phyloP scores from a whole-genome alignment of 176 grass and related monocot genomes.

The Hordeum marinum region DNA sequence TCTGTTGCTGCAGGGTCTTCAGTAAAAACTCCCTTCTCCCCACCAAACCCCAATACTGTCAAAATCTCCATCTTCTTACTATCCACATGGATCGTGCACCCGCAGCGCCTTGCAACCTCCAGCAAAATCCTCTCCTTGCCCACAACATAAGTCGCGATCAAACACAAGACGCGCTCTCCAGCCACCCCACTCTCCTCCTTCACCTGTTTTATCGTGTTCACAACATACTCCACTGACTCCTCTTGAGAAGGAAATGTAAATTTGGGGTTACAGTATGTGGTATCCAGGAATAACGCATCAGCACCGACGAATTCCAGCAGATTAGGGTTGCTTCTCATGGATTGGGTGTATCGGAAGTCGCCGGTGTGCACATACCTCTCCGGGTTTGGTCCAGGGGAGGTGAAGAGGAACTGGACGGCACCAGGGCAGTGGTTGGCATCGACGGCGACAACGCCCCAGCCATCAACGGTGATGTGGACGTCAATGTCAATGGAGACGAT shows the following conservation, averaged over 20 bases:
- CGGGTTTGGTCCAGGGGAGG: slow-evolving; percentile 22
- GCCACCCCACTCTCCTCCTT: slow-evolving; percentile 42
- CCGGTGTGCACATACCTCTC: slow-evolving; percentile 82
- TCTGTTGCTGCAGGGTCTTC: slow-evolving; percentile 50
- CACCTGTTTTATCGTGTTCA: slow-evolving; percentile 44
- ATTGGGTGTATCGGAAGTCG: slow-evolving; percentile 62
- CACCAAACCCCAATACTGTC: slow-evolving; percentile 55
- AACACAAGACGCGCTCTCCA: slow-evolving; percentile 51
- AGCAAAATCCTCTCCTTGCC: slow-evolving; percentile 96
- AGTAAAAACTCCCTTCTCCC: slow-evolving; percentile 57
- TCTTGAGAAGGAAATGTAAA: slow-evolving; percentile 76
- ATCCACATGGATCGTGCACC: slow-evolving; percentile 76
- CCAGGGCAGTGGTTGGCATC: slow-evolving; percentile 96
- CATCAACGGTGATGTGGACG: slow-evolving; percentile 41
- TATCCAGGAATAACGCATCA: slow-evolving; percentile 84
- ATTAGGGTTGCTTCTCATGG: slow-evolving; percentile 59
- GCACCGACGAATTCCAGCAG: slow-evolving; percentile 62
- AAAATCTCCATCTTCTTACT: slow-evolving; percentile 72
- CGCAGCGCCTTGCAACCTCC: slow-evolving; percentile 63
- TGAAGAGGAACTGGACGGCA: slow-evolving; percentile 85
- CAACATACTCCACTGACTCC: slow-evolving; percentile 72
- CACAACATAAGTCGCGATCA: slow-evolving; percentile 77
- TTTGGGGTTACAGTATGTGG: slow-evolving; percentile 88
- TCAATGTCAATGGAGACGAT: slow-evolving; percentile 51
- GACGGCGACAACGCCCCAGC: slow-evolving; percentile 52